These are phyloP conservation scores for Zea mays DNA, from an alignment of 176 grass and related monocot genomes.

Conservation along the genomic window Zm-B73-REFERENCE-NAM-5.0 NC_050100.1:158222001-158222500, in stretches of 20 bases:
- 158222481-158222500: slow-evolving; percentile 44
- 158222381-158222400: slow-evolving; percentile 58
- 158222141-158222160: slow-evolving; percentile 99
- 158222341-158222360: slow-evolving; percentile 52
- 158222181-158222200: slow-evolving; percentile 59
- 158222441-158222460: slow-evolving; percentile 62
- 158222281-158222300: slow-evolving; percentile 31
- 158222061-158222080: not conserved
- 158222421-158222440: slow-evolving; percentile 76
- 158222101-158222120: slow-evolving; percentile 10
- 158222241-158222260: slow-evolving; percentile 25
- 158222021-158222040: not conserved
- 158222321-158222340: slow-evolving; percentile 48
- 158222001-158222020: not conserved
- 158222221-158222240: slow-evolving; percentile 54
- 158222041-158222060: not conserved
- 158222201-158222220: slow-evolving; percentile 47
- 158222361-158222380: slow-evolving; percentile 66
- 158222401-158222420: slow-evolving; percentile 60
- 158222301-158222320: slow-evolving; percentile 52
- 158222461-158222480: slow-evolving; percentile 47
- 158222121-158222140: slow-evolving; percentile 40
- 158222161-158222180: slow-evolving; percentile 82
- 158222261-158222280: not conserved
- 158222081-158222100: not conserved